Conservation (phyloP, 2,329 filamentous ascomycete species). For the Penicillium sp. region DNA sequence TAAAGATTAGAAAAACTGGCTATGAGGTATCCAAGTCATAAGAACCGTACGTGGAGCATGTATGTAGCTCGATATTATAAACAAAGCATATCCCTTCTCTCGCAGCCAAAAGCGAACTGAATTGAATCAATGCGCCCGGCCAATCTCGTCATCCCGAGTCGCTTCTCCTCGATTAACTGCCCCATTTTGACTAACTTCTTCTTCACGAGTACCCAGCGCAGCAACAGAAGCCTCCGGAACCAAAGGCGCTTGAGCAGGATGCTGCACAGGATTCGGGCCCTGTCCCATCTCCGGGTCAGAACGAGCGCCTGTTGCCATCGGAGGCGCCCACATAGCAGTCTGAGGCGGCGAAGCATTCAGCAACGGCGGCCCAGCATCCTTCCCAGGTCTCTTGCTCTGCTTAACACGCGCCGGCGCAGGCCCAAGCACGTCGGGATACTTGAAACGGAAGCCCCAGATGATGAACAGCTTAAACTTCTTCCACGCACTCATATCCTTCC, state of each 20-base stretch:
- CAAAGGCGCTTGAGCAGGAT: neutral
- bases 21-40: neutral
- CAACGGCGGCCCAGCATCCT: conserved; percentile 16
- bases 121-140: too few species aligned
- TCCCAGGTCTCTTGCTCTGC: conserved; percentile 22
- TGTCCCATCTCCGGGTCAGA: conserved; percentile 10
- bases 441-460: conserved; percentile 30
- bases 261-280: neutral
- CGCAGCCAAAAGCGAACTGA: too few species aligned
- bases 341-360: conserved; percentile 7
- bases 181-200: neutral
- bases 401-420: conserved; percentile 24
- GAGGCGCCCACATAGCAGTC: conserved; percentile 1
- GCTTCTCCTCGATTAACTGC: neutral
- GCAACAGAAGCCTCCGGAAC: conserved; percentile 6
- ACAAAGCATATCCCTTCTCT: neutral
- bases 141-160: neutral
- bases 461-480: conserved; percentile 28
- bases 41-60: neutral
- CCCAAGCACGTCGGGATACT: conserved; percentile 30
- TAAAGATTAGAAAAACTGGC: neutral
- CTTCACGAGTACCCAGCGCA: neutral
- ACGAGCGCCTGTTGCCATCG: neutral
- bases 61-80: neutral
- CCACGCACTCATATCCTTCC: conserved; percentile 26